Percentiles rank a stretch among this genome's conserved stretches.
phyloP scores from a whole-genome alignment of 106 monocot species.

The Phalaenopsis equestris region DNA sequence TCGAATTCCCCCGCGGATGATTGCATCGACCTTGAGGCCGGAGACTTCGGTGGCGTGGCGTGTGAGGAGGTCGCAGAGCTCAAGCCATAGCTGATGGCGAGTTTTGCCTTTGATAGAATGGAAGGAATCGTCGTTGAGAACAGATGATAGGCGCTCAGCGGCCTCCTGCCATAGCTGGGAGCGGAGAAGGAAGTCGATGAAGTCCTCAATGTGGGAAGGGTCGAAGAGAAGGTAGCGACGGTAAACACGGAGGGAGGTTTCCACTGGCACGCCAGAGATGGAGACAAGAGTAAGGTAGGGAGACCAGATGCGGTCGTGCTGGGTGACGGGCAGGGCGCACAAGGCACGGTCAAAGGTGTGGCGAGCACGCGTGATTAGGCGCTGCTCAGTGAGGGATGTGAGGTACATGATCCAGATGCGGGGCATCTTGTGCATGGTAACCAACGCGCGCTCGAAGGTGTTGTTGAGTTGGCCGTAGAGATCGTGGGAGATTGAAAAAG shows the following conservation, averaged over 20 bases:
- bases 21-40: slow-evolving; percentile 87
- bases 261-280: slow-evolving; percentile 62
- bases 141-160: slow-evolving; percentile 61
- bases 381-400: slow-evolving; percentile 58
- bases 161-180: slow-evolving; percentile 91
- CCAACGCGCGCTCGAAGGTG: slow-evolving; percentile 90
- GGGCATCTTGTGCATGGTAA: slow-evolving; percentile 99
- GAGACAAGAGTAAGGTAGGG: slow-evolving; percentile 65
- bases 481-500: slow-evolving; percentile 52
- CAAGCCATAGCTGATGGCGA: slow-evolving; percentile 83
- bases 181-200: slow-evolving; percentile 72
- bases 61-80: slow-evolving; percentile 84
- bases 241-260: slow-evolving; percentile 78
- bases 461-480: slow-evolving; percentile 65
- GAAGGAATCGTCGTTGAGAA: slow-evolving; percentile 69
- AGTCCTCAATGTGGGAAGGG: slow-evolving; percentile 92
- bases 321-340: slow-evolving; percentile 80
- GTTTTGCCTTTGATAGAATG: slow-evolving; percentile 88
- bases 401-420: slow-evolving; percentile 85
- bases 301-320: slow-evolving; percentile 87
- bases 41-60: slow-evolving; percentile 75
- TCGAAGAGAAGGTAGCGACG: slow-evolving; percentile 71
- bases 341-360: slow-evolving; percentile 78
- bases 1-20: slow-evolving; percentile 81
- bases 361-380: slow-evolving; percentile 45